Percentiles rank a stretch among this genome's conserved stretches.
These are phyloP conservation scores for Backusella psychrophila DNA, from an alignment of 192 early-diverging fungal species.

Conservation along the genomic window DNA sequence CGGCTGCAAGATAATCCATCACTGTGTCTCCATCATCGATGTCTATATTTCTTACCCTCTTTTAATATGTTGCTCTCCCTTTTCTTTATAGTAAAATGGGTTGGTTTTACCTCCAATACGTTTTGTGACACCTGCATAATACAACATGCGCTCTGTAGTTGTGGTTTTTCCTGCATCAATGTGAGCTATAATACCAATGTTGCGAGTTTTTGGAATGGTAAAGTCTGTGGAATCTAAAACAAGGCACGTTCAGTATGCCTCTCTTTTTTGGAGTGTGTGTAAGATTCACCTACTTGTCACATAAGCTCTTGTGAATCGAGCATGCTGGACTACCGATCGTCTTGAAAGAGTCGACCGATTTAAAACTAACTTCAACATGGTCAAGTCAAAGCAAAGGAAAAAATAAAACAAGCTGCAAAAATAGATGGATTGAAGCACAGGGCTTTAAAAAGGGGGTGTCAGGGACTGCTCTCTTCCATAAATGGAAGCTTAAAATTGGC, in stretches of 20 bases:
- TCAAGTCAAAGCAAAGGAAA: background rate
- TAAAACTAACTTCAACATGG: constrained; percentile 2
- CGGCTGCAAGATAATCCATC: constrained; percentile 87
- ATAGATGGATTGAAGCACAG: background rate
- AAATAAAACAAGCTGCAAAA: background rate
- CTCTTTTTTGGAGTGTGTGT: background rate
- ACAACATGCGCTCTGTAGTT: constrained; percentile 96
- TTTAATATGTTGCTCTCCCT: background rate
- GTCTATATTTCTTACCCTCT: constrained; percentile 43
- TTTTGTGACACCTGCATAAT: constrained; percentile 89
- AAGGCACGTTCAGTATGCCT: background rate
- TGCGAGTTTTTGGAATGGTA: constrained; percentile 57
- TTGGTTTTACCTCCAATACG: constrained; percentile 72
- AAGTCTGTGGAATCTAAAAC: constrained; percentile 28
- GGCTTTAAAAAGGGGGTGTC: background rate
- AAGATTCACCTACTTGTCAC: background rate
- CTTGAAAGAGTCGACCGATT: background rate
- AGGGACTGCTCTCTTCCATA: background rate
- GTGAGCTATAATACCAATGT: constrained; percentile 95
- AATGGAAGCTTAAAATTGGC: background rate
- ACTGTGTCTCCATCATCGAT: constrained; percentile 93
- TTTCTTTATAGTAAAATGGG: background rate
- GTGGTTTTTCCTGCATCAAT: constrained; percentile 98
- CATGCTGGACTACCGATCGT: background rate
- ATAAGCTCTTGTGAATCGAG: background rate